Conservation (phyloP, 1,284 basidiomycete species). For the Gomphus bonarii region DNA sequence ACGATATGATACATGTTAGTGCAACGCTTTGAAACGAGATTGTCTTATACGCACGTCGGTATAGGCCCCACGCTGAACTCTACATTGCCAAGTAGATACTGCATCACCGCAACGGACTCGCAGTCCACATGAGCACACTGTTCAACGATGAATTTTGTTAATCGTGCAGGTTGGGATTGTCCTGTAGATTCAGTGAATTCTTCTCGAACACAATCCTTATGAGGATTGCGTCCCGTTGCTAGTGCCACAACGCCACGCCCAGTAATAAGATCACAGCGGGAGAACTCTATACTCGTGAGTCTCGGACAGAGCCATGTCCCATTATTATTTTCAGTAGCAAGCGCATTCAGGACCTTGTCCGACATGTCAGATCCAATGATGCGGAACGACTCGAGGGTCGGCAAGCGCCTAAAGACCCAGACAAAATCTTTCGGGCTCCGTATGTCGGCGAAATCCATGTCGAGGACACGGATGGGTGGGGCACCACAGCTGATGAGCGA, state of each 20-base stretch:
- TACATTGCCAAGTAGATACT: neutral
- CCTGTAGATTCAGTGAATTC: neutral
- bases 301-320: constrained; percentile 1
- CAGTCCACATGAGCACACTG: constrained; percentile 4
- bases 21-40: neutral
- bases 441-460: constrained; percentile 73
- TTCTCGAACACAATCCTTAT: neutral
- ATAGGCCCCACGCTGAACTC: neutral
- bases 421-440: constrained; percentile 61
- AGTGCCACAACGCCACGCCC: constrained; percentile 3
- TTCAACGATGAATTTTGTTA: neutral
- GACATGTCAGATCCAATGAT: constrained; percentile 74
- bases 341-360: constrained; percentile 48
- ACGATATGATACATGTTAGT: neutral
- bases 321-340: constrained; percentile 21
- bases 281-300: constrained; percentile 3
- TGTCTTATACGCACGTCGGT: neutral
- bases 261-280: constrained; percentile 7
- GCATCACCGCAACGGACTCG: constrained; percentile 6
- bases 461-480: constrained; percentile 50
- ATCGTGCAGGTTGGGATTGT: neutral
- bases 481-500: constrained; percentile 43
- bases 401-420: constrained; percentile 49
- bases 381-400: constrained; percentile 45
- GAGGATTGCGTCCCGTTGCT: constrained; percentile 2